Percentiles rank a stretch among this genome's conserved stretches.
Evolutionary conservation across 768 basidiomycete species (phyloP).

Genomic region (Sarcomyxa edulis): DNA sequence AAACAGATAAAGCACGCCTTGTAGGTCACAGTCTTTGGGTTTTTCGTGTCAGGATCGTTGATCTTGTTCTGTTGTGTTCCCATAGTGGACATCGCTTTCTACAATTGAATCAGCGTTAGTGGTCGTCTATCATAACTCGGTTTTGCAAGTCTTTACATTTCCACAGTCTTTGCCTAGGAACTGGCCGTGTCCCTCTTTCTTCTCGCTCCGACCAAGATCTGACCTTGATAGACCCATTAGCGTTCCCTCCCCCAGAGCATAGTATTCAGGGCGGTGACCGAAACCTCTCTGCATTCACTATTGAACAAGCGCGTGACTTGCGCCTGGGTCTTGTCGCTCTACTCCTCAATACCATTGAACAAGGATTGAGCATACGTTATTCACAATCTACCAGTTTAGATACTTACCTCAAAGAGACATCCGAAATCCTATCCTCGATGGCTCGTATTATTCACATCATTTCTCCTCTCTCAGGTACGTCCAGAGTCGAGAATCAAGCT

Average conservation of each 20-base stretch:
- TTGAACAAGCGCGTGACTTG: conserved; percentile 22
- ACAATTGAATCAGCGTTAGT: conserved; percentile 30
- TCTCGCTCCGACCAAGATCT: conserved; percentile 22
- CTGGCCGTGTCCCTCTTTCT: conserved; percentile 35
- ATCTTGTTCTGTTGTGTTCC: conserved; percentile 7
- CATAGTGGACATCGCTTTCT: conserved; percentile 33
- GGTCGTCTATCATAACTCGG: neutral
- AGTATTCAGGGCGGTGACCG: too few relatives aligned
- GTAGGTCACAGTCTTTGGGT: conserved; percentile 24
- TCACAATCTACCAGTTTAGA: conserved; percentile 18
- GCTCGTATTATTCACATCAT: conserved; percentile 31
- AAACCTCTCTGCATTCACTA: too few relatives aligned
- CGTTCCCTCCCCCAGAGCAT: too few relatives aligned
- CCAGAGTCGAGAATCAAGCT: neutral
- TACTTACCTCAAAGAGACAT: conserved; percentile 27
- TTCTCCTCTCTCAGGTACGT: conserved; percentile 30
- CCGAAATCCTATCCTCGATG: conserved; percentile 24
- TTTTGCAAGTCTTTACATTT: neutral
- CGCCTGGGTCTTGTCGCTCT: conserved; percentile 32
- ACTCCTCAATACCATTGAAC: conserved; percentile 25
- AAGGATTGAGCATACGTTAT: conserved; percentile 24
- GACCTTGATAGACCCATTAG: conserved; percentile 23
- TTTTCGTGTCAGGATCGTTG: too few relatives aligned
- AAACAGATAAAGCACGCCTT: conserved; percentile 30
- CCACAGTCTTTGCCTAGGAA: conserved; percentile 34